Base-by-base conservation (phyloP, 257 asterid genomes). In the Thymus mandschuricus region DNA sequence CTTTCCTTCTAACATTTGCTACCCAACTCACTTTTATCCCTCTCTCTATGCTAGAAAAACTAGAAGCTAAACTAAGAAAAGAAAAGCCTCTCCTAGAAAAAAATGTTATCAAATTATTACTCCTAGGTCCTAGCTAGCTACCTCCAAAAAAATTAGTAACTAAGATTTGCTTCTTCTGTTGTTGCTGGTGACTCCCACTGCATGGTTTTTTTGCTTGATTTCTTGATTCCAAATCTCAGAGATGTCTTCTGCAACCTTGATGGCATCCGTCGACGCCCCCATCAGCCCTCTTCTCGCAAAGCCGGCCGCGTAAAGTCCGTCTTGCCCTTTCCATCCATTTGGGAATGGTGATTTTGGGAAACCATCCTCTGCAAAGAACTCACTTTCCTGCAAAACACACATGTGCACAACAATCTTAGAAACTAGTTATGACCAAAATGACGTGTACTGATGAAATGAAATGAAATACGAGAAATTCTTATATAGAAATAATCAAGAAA, bases 311-410 rank as follows among this genome's bases (percentile, higher is more conserved):
- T 93, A 93, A 1, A 91, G 79, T 34, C 98, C 98, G 65, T 66
- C 73, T 81, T 85, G 80, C 8, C 98, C 98, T 80, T 93, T 93
- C 98, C 98, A 91, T 0, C 97, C 96, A 66, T 91, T 82, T 60
- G 98, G 97, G 75, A 88, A 86, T 67, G 95, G 92, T 30, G 80
- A 60, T 71, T 60, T 84, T 58, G 98, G 98, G 68, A 87, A 79
- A 8, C 98, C 98, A 38, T 89, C 92, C 3, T 67, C 77, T 28
- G 90, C 52, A 70, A 94, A 94, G 34, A 89, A 84, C 2, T 87
- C 91, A 75, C 76, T 84, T 69, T 87, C 97, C 98, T 93, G 86
- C 8, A 7, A 40, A 15, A 52, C 6, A 41, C 41, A 10, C 28
- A 38, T 21, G 21, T 21, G 21, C 21, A 21, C 21, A 21, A 21